Base-by-base conservation (phyloP, 306 rosid species). In the Canavalia ensiformis region DNA sequence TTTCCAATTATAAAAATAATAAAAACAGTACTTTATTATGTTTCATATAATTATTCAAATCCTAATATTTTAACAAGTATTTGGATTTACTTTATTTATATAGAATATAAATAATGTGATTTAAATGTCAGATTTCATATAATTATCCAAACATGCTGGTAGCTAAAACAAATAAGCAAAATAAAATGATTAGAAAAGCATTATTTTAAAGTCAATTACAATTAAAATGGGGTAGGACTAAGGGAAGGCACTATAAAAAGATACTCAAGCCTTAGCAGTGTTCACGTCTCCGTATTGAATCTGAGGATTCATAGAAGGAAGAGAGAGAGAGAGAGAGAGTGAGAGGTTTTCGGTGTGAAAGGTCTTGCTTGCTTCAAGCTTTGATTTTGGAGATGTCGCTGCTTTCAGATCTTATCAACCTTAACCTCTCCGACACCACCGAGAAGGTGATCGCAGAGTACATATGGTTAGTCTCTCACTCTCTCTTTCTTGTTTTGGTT, bases 371-470 rank as follows among this genome's bases (percentile, higher is more conserved):
- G 68, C 25, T 39, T 47, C 62, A 37, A 72, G 35, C 13, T 55
- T 59, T 4, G 7, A 3, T 37, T 74, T 45, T 54, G 54, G 25
- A 49, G n/a, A 83, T 90, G 94, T 72, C 94, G 41, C 75, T 81
- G 6, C 92, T 90, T 13, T 83, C 94, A 74, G 92, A 88, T 87
- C 90, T 90, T 57, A 13, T 90, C 80, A 90, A 90, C 76, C 92
- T 89, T 41, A 31, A 89, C 84, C 87, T 89, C 87, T 86, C 92
- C 2, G 87, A 82, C 2, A 8, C 69, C 74, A 81, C 94, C 0
- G 87, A 88, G 68, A 90, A 90, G 80, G 30, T 90, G 8, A 90
- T 90, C 56, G 94, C 94, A 1, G 94, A 90, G 84, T 90, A 90
- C 80, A 87, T 90, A 81, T 90, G 94, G 94, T 90, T 8, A 28